Conservation (phyloP, 805 yeast species). For the Candida palmyrensis region DNA sequence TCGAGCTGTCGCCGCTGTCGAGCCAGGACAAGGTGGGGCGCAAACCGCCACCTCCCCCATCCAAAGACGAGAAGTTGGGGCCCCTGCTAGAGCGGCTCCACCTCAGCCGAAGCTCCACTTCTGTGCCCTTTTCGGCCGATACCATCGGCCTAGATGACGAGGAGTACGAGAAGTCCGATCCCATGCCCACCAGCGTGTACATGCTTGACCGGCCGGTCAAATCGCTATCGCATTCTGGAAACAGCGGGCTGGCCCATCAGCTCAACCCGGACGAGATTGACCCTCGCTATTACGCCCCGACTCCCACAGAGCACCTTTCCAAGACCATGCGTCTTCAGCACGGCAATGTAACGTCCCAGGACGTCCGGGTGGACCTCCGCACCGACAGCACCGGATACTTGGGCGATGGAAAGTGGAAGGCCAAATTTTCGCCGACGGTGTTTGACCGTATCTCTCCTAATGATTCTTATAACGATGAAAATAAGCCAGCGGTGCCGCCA, state of each 20-base stretch:
- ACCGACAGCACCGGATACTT: conserved; percentile 34
- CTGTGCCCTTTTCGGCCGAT: conserved; percentile 40
- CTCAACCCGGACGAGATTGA: conserved; percentile 22
- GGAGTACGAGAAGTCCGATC: conserved; percentile 7
- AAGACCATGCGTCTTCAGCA: conserved; percentile 17
- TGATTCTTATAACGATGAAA: conserved; percentile 1
- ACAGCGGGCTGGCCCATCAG: conserved; percentile 11
- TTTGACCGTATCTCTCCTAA: conserved; percentile 23
- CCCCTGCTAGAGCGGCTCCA: not conserved
- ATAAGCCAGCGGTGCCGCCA: conserved; percentile 40
- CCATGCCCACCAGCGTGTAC: conserved; percentile 31
- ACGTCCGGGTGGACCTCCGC: conserved; percentile 20
- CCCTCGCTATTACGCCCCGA: conserved; percentile 41
- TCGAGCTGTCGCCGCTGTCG: conserved; percentile 5
- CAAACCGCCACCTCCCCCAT: conserved; percentile 5
- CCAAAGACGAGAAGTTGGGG: not conserved
- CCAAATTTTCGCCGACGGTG: conserved; percentile 29
- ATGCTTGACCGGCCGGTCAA: conserved; percentile 29
- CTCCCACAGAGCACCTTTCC: conserved; percentile 39
- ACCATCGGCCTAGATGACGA: conserved; percentile 31
- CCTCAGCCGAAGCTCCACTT: conserved; percentile 13
- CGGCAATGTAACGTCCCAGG: conserved; percentile 16
- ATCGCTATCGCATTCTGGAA: conserved; percentile 18
- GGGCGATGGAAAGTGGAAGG: conserved; percentile 32
- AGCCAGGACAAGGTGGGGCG: not conserved